Conservation (phyloP, 768 basidiomycete species). For the Russula sp. region DNA sequence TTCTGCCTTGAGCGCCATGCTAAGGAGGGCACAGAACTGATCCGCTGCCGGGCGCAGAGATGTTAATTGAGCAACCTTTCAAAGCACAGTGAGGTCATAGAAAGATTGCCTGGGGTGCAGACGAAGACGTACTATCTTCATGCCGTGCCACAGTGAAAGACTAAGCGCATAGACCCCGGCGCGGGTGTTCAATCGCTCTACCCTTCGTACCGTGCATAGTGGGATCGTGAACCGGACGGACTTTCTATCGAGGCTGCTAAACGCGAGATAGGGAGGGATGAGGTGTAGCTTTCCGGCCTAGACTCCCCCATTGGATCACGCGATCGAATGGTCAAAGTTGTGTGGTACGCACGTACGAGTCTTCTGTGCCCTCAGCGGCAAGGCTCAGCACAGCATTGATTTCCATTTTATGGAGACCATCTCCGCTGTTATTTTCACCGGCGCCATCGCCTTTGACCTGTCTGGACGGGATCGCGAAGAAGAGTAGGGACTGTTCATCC, state of each 20-base stretch:
- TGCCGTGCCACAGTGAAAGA: constrained; percentile 88
- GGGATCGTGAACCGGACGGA: constrained; percentile 91
- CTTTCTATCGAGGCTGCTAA: constrained; percentile 86
- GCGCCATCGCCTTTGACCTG: constrained; percentile 26
- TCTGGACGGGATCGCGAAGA: constrained; percentile 75
- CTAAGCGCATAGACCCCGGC: constrained; percentile 97
- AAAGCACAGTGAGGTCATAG: constrained; percentile 4
- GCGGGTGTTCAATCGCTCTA: constrained; percentile 89
- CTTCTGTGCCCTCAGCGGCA: constrained; percentile 74
- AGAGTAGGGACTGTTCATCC: constrained; percentile 79
- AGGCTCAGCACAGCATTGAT: constrained; percentile 87
- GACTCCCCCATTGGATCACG: constrained; percentile 10
- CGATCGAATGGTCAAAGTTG: not conserved
- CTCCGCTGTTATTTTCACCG: constrained; percentile 33
- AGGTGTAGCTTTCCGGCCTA: constrained; percentile 91
- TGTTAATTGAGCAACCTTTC: constrained; percentile 88
- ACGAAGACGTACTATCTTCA: constrained; percentile 72
- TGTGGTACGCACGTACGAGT: constrained; percentile 68
- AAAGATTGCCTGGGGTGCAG: not conserved
- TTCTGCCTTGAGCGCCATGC: constrained; percentile 85
- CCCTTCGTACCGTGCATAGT: constrained; percentile 86
- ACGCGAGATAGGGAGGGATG: constrained; percentile 85
- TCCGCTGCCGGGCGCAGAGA: constrained; percentile 92
- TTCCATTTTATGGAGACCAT: constrained; percentile 69
- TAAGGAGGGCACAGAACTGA: constrained; percentile 83